Conservation (phyloP, 768 basidiomycete genomes). For the Tephrocybe rancida region DNA sequence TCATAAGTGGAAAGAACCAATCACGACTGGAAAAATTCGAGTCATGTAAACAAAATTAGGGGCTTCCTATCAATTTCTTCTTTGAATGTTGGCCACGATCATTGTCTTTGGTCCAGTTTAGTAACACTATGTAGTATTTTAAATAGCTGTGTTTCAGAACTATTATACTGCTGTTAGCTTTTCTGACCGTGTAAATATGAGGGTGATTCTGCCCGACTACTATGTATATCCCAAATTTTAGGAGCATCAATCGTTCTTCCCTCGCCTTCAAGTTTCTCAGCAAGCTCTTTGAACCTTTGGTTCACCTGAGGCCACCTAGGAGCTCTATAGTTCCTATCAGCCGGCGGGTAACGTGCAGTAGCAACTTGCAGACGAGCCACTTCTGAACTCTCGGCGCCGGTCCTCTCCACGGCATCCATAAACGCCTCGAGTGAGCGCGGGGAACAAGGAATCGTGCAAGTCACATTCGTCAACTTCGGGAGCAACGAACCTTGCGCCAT, state of each 20-base stretch:
- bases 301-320: not conserved
- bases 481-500: slow-evolving; percentile 2
- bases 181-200: too few relatives aligned
- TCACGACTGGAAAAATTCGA: too few relatives aligned
- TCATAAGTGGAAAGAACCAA: too few relatives aligned
- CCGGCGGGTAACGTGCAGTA: not conserved
- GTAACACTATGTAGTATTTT: too few relatives aligned
- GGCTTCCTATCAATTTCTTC: too few relatives aligned
- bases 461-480: not conserved
- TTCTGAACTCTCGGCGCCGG: not conserved
- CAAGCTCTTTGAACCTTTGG: not conserved
- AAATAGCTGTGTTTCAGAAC: too few relatives aligned
- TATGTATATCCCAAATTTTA: not conserved
- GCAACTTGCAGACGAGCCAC: not conserved
- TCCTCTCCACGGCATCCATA: slow-evolving; percentile 6
- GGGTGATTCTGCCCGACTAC: too few relatives aligned
- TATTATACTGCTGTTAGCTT: too few relatives aligned
- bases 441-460: not conserved
- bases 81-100: too few relatives aligned
- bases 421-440: slow-evolving; percentile 3
- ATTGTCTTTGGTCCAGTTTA: too few relatives aligned
- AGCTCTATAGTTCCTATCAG: not conserved
- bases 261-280: not conserved
- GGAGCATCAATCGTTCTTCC: not conserved
- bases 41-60: too few relatives aligned